Evolutionary conservation across 1,284 basidiomycete genomes (phyloP), one percentile per base, ranked within the genome.

Genomic region (Puccinia triticina): DNA sequence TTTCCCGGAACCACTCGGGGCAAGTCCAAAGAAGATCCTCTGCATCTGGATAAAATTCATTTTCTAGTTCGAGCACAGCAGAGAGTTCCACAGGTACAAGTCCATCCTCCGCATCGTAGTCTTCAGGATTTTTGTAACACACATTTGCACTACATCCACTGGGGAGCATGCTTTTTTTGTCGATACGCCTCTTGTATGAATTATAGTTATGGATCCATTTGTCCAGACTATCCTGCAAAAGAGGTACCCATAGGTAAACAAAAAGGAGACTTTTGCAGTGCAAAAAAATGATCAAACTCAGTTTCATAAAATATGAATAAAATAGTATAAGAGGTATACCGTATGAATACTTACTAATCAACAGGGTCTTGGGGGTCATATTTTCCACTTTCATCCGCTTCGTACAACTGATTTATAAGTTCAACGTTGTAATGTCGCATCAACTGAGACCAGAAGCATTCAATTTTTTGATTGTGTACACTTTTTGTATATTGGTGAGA

Each of bases 401-500:
- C 26, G 26, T 50, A 40, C 12, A 76, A 40, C 23, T 46, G 59
- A 21, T 40, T 8, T 4, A 43, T 59, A 26, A 59, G 53, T 10
- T 34, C 14, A 18, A 29, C 18, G 26, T 64, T 64, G 18, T 64
- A 55, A 57, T 75, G 8, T n/a, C 23, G 14, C 73, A 55, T 75
- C 29, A 75, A 57, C 29, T 75, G 74, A 23, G 23, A 55, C 74
- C 53, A 40, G 11, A 73, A 11, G 29, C 53, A 53, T 73, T 73
- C 71, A 50, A 73, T 73, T 50, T 29, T 50, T 73, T 76, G 74
- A 40, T 76, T 59, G 37, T 76, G 74, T n/a, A 40, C 34, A 2
- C 32, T 59, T 61, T 37, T 76, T 32, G 53, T 76, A n/a, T 40
- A 76, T 76, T 16, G 32, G 26, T 76, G 50, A 40, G 32, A 59